A percentile compares a stretch with the other conserved stretches of the same genome.
Evolutionary conservation across 2,329 filamentous ascomycete species (phyloP).

Genomic region (Trichoderma sp.): DNA sequence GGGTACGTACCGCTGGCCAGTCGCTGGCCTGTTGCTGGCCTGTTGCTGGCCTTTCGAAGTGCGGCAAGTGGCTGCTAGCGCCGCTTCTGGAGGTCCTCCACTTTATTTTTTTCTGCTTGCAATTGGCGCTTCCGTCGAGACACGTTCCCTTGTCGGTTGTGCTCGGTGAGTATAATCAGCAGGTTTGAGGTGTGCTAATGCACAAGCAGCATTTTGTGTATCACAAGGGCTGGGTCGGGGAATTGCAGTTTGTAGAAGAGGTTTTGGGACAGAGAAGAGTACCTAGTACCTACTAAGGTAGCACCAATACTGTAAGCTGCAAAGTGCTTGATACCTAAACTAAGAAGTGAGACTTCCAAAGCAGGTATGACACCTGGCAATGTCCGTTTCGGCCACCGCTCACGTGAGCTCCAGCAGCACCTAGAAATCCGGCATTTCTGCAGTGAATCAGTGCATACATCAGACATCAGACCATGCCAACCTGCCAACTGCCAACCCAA

Average conservation of each 20-base stretch:
- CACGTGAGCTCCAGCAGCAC: neutral
- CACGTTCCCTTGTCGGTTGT: neutral
- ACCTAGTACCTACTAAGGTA: too few relatives aligned
- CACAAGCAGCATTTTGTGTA: neutral
- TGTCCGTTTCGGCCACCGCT: neutral
- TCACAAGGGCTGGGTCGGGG: neutral
- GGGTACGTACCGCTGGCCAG: neutral
- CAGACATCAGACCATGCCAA: neutral
- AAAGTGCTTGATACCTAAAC: neutral
- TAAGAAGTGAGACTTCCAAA: neutral
- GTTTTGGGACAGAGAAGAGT: too few relatives aligned
- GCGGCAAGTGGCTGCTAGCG: neutral
- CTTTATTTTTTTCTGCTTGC: slow-evolving; percentile 1
- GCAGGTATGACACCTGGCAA: neutral
- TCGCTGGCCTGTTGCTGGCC: too few relatives aligned
- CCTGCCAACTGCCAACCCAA: neutral
- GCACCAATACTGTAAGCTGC: neutral
- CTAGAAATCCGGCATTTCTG: neutral
- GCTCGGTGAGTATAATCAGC: slow-evolving; percentile 6
- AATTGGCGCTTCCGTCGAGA: slow-evolving; percentile 1
- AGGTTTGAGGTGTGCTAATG: neutral
- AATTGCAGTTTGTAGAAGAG: too few relatives aligned
- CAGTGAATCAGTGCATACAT: neutral
- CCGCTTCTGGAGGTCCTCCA: neutral
- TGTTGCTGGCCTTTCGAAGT: neutral